A percentile compares a stretch with the other conserved stretches of the same genome.
These are phyloP conservation scores for Phytophthora boehmeriae DNA, from an alignment of 352 stramenopile species.

Conservation along the genomic window DNA sequence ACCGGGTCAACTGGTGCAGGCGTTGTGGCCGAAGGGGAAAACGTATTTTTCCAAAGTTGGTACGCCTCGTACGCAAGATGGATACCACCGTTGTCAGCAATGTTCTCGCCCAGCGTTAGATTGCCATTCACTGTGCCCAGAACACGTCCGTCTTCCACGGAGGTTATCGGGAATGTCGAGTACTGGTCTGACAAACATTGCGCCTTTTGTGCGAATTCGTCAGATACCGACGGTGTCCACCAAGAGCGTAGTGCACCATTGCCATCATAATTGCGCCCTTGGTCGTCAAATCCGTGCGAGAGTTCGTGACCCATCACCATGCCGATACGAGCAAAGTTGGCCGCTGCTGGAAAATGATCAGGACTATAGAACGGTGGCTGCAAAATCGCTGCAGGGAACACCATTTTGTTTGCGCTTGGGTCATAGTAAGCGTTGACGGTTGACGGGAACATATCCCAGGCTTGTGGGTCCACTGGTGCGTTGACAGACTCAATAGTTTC, in stretches of 20 bases:
- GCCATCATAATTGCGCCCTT: conserved; percentile 88
- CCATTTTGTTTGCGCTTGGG: conserved; percentile 86
- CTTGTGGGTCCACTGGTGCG: conserved; percentile 53
- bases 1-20: neutral
- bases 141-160: conserved; percentile 37
- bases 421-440: conserved; percentile 92
- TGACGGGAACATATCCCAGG: conserved; percentile 91
- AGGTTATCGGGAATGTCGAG: conserved; percentile 54
- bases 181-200: conserved; percentile 70
- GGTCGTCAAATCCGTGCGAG: conserved; percentile 94
- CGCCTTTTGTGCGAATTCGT: conserved; percentile 54
- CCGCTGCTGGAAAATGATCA: conserved; percentile 77
- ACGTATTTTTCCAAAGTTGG: conserved; percentile 53
- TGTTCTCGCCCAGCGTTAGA: conserved; percentile 93
- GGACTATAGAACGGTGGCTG: conserved; percentile 86
- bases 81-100: conserved; percentile 91
- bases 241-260: conserved; percentile 90
- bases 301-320: conserved; percentile 95
- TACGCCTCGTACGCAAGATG: conserved; percentile 86
- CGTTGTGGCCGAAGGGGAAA: conserved; percentile 9
- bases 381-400: conserved; percentile 93
- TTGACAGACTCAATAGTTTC: conserved; percentile 39
- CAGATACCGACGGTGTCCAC: conserved; percentile 80
- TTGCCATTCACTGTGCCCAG: conserved; percentile 87
- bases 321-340: conserved; percentile 93